phyloP scores from a whole-genome alignment of 75 land plant genomes.

The Chamaecyparis obtusa region DNA sequence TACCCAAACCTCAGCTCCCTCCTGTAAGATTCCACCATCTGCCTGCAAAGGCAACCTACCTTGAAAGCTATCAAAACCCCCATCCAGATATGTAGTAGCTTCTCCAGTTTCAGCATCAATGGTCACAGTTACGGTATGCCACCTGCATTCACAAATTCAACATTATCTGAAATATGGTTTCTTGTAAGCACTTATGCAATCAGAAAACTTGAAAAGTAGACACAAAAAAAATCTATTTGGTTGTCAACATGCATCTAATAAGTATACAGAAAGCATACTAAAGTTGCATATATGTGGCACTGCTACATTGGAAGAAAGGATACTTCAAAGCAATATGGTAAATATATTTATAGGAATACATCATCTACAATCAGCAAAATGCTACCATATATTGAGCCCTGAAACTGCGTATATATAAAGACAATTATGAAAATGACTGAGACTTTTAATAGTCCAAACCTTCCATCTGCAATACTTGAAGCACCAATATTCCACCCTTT shows the following conservation, averaged over 20 bases:
- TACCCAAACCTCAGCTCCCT: slow-evolving; percentile 90
- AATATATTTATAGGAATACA: not conserved
- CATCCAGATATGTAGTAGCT: slow-evolving; percentile 87
- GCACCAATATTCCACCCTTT: slow-evolving; percentile 88
- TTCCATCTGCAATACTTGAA: slow-evolving; percentile 95
- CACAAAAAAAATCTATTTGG: not conserved
- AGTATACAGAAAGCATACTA: not conserved
- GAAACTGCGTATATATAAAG: not conserved
- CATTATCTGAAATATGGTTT: not conserved
- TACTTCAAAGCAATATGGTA: not conserved
- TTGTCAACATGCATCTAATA: no score
- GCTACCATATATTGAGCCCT: not conserved
- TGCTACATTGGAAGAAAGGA: not conserved
- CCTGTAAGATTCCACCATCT: slow-evolving; percentile 72
- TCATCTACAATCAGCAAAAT: not conserved
- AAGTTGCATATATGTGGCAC: not conserved
- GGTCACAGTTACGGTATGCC: slow-evolving; percentile 96
- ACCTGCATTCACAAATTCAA: slow-evolving; percentile 47
- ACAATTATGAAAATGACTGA: not conserved
- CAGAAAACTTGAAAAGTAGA: not conserved
- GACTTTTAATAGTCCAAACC: slow-evolving; percentile 38
- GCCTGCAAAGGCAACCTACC: slow-evolving; percentile 62
- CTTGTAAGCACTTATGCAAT: not conserved
- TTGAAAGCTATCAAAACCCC: slow-evolving; percentile 77
- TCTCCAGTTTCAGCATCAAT: slow-evolving; percentile 93